Evolutionary conservation across 208 protist species (phyloP).

Genomic region (Endotrypanum monterogeii): DNA sequence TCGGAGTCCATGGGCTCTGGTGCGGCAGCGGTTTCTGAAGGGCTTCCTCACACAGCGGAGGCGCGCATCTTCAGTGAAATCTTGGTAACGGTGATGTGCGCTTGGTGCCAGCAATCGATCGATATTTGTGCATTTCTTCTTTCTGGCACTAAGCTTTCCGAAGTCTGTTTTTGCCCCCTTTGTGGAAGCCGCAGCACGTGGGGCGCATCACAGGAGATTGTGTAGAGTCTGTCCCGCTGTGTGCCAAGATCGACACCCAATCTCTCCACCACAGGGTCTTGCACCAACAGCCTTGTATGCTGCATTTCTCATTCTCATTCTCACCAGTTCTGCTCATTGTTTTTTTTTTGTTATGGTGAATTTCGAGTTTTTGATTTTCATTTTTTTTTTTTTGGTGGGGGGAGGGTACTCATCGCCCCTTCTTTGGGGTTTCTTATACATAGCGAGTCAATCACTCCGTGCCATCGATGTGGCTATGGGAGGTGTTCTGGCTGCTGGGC

Average conservation of each 20-base stretch:
- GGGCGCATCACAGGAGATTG: background rate
- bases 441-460: background rate
- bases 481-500: too few species aligned
- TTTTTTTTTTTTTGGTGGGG: background rate
- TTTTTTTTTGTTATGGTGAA: background rate
- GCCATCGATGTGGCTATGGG: too few species aligned
- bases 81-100: constrained; percentile 17
- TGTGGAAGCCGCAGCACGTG: constrained; percentile 11
- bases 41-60: background rate
- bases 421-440: background rate
- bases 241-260: background rate
- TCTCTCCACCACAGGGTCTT: background rate
- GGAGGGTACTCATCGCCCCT: too few species aligned
- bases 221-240: background rate
- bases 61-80: background rate
- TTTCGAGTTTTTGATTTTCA: background rate
- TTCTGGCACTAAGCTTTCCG: background rate
- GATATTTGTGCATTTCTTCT: constrained; percentile 12
- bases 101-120: constrained; percentile 13
- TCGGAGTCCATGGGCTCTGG: background rate
- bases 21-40: background rate
- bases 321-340: background rate
- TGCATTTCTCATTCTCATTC: background rate
- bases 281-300: background rate
- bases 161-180: constrained; percentile 12